Percentiles rank a stretch among this genome's conserved stretches.
phyloP scores from a whole-genome alignment of 2,329 filamentous ascomycete species.

The Verticillium dahliae region DNA sequence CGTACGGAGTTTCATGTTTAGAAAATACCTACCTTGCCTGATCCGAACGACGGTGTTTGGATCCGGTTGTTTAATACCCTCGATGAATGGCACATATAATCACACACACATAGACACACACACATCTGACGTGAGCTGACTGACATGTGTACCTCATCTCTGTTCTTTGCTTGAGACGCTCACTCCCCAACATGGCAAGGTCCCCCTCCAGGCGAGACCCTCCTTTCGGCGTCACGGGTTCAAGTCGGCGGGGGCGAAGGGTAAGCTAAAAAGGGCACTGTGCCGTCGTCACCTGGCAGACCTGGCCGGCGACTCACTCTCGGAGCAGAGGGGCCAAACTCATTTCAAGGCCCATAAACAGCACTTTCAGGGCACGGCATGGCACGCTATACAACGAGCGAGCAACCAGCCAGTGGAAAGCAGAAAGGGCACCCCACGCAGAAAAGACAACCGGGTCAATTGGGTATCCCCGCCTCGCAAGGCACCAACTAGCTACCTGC shows the following conservation, averaged over 20 bases:
- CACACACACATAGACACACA: too few species aligned
- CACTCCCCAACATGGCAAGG: too few species aligned
- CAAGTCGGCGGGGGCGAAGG: too few species aligned
- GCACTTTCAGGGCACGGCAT: not conserved
- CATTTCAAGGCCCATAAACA: not conserved
- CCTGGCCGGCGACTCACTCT: not conserved
- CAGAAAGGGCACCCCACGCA: not conserved
- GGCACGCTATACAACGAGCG: too few species aligned
- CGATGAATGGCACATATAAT: not conserved
- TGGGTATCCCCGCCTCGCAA: not conserved
- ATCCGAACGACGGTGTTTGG: not conserved
- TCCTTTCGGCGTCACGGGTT: too few species aligned
- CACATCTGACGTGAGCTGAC: too few species aligned
- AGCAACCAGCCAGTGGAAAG: too few species aligned
- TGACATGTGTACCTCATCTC: too few species aligned
- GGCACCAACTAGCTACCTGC: not conserved
- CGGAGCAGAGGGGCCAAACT: not conserved
- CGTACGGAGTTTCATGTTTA: not conserved
- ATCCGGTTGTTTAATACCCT: not conserved
- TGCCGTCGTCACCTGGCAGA: not conserved
- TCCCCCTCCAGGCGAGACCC: too few species aligned
- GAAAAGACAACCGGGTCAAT: not conserved
- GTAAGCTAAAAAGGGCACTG: not conserved
- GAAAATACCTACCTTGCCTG: not conserved
- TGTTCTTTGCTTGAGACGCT: too few species aligned